A percentile compares a stretch with the other conserved stretches of the same genome.
Conservation (phyloP, 164 flowering plant species). For the Dillenia suffruticosa region DNA sequence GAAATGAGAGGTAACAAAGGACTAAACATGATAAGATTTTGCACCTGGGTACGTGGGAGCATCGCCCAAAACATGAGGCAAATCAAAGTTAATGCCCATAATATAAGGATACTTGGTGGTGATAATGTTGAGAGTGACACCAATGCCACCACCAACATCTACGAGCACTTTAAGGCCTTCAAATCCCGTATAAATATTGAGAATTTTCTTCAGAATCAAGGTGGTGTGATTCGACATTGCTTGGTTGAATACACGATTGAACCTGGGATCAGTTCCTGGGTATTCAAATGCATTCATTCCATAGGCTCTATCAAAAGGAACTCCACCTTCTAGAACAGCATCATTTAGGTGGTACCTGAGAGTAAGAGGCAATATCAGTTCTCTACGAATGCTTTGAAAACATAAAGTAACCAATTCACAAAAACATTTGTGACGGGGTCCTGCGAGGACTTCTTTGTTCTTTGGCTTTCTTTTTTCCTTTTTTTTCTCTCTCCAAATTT, state of each 20-base stretch:
- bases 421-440: too few species aligned
- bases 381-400: not conserved
- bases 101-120: slow-evolving; percentile 10
- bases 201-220: slow-evolving; percentile 19
- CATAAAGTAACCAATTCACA: too few species aligned
- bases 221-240: slow-evolving; percentile 23
- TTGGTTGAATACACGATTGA: slow-evolving; percentile 22
- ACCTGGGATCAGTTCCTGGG: slow-evolving; percentile 15
- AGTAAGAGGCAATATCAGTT: not conserved
- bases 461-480: too few species aligned
- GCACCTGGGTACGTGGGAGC: too few species aligned
- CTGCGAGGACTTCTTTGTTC: too few species aligned
- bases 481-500: too few species aligned
- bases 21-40: too few species aligned
- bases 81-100: too few species aligned
- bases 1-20: too few species aligned
- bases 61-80: too few species aligned
- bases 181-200: slow-evolving; percentile 25
- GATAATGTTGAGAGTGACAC: slow-evolving; percentile 17
- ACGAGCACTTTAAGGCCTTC: slow-evolving; percentile 21
- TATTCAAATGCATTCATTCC: slow-evolving; percentile 28
- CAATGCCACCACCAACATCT: slow-evolving; percentile 31
- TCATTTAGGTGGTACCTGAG: slow-evolving; percentile 33
- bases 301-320: slow-evolving; percentile 31
- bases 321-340: slow-evolving; percentile 34